Conservation (phyloP, 352 stramenopile genomes). For the Phytophthora meadii region DNA sequence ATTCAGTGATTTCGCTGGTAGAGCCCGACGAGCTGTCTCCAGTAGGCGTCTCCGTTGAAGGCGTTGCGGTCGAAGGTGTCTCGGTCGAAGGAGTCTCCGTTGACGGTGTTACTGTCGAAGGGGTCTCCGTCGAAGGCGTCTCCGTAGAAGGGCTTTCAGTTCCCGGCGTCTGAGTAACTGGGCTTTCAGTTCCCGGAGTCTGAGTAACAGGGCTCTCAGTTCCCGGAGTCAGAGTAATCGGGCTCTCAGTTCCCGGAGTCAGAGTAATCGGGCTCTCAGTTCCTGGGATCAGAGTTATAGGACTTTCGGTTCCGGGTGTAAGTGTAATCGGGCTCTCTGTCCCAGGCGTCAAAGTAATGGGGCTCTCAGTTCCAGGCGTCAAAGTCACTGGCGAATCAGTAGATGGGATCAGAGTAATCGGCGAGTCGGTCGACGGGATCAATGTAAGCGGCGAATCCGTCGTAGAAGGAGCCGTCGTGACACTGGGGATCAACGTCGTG, state of each 20-base stretch:
- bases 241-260: background rate
- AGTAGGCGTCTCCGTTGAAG: conserved; percentile 15
- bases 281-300: conserved; percentile 2
- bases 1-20: conserved; percentile 9
- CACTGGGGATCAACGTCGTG: conserved; percentile 12
- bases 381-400: conserved; percentile 12
- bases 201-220: conserved; percentile 2
- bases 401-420: conserved; percentile 16
- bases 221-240: background rate
- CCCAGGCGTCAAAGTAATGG: background rate
- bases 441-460: conserved; percentile 26
- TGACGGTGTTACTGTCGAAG: conserved; percentile 9
- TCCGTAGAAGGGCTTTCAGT: conserved; percentile 6
- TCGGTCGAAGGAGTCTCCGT: conserved; percentile 10
- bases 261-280: conserved; percentile 5
- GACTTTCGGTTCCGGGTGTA: conserved; percentile 5
- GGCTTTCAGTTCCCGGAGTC: conserved; percentile 1
- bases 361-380: conserved; percentile 3
- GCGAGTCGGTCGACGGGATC: conserved; percentile 11
- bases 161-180: conserved; percentile 1
- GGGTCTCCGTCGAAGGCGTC: conserved; percentile 9
- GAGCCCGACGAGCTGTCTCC: conserved; percentile 20
- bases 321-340: conserved; percentile 2
- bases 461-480: conserved; percentile 8
- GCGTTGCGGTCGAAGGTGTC: conserved; percentile 8